Evolutionary conservation across 192 early-diverging fungal genomes (phyloP).

Genomic region (Coemansia sp.): DNA sequence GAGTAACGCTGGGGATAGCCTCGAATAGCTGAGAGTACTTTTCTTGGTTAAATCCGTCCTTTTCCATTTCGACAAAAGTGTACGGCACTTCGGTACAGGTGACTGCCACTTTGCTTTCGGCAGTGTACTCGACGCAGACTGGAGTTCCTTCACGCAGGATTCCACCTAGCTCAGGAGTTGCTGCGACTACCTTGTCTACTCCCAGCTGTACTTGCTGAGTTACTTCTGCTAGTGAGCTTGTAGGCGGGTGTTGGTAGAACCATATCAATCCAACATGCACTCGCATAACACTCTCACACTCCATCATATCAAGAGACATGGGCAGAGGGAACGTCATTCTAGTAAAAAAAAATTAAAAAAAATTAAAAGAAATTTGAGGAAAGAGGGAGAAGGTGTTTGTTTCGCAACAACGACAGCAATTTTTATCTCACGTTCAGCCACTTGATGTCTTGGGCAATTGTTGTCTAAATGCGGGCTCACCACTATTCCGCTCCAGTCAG

Average conservation of each 20-base stretch:
- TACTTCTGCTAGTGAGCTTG: neutral
- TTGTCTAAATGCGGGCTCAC: no score
- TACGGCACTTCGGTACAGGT: neutral
- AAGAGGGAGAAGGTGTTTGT: neutral
- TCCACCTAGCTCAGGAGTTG: constrained; percentile 16
- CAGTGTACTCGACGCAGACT: neutral
- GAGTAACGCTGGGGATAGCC: neutral
- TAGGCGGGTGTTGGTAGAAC: constrained; percentile 11
- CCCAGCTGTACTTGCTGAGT: neutral
- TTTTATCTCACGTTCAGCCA: no score
- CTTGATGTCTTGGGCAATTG: no score
- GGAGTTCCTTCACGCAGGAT: constrained; percentile 3
- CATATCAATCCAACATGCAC: constrained; percentile 30
- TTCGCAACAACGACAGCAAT: no score
- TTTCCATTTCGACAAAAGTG: constrained; percentile 4
- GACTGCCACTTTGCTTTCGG: neutral
- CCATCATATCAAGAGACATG: neutral
- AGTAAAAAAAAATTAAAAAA: neutral
- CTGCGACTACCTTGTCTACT: constrained; percentile 6
- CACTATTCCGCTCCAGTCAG: neutral
- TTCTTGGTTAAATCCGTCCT: constrained; percentile 20
- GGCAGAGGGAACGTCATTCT: neutral
- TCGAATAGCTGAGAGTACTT: constrained; percentile 16
- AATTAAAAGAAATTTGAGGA: neutral
- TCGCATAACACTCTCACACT: neutral